phyloP scores from a whole-genome alignment of 176 grass and related monocot species.

The Carex scoparia region DNA sequence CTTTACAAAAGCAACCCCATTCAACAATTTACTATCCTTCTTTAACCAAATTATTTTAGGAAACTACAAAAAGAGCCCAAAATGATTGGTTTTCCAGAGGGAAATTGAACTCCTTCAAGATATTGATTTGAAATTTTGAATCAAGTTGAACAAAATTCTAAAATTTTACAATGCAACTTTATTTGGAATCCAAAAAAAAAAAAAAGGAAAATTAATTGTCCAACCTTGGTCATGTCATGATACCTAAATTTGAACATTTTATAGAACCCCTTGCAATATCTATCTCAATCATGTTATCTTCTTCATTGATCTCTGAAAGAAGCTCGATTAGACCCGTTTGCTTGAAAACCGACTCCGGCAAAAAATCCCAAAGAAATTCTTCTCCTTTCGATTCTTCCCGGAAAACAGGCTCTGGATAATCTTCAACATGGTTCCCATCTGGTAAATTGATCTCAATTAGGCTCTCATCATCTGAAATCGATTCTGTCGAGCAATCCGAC shows the following conservation, averaged over 20 bases:
- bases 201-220: background rate
- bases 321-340: conserved; percentile 60
- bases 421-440: conserved; percentile 39
- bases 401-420: conserved; percentile 19
- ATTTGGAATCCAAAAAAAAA: conserved; percentile 13
- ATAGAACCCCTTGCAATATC: conserved; percentile 75
- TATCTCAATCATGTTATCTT: conserved; percentile 92
- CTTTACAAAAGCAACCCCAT: conserved; percentile 11
- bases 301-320: conserved; percentile 63
- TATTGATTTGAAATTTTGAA: background rate
- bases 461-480: conserved; percentile 52
- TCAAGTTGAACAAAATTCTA: conserved; percentile 5
- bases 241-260: conserved; percentile 49
- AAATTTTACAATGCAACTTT: conserved; percentile 17
- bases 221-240: conserved; percentile 50
- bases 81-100: background rate
- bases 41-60: conserved; percentile 35
- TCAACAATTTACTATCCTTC: background rate
- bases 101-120: background rate
- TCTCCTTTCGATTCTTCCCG: conserved; percentile 33
- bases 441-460: conserved; percentile 77
- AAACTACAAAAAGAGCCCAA: background rate
- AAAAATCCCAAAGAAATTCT: conserved; percentile 36
- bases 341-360: conserved; percentile 53
- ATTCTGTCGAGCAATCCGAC: conserved; percentile 3